Evolutionary conservation across 192 early-diverging fungal genomes (phyloP).

Genomic region (Lunasporangiospora selenospora): DNA sequence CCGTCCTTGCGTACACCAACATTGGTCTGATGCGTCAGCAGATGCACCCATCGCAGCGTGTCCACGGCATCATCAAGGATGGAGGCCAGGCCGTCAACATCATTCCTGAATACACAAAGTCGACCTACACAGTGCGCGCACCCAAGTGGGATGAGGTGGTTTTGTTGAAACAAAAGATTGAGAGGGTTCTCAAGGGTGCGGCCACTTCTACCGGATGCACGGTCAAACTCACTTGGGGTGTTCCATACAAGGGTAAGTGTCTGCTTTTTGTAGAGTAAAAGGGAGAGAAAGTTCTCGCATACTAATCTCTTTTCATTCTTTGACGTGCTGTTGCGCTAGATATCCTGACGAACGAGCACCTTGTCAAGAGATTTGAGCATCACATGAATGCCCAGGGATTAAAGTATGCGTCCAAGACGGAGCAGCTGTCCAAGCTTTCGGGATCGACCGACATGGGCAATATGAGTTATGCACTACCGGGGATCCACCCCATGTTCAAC

Average conservation of each 20-base stretch:
- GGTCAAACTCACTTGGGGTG: conserved; percentile 57
- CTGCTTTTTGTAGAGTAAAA: conserved; percentile 36
- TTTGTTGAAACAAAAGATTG: conserved; percentile 59
- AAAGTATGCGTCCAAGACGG: conserved; percentile 29
- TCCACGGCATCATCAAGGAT: conserved; percentile 83
- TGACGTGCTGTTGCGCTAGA: conserved; percentile 34
- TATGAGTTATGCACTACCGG: conserved; percentile 69
- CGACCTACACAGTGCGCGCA: conserved; percentile 68
- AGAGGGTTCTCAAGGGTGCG: conserved; percentile 67
- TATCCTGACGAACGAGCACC: conserved; percentile 63
- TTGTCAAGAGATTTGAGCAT: conserved; percentile 59
- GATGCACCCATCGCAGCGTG: conserved; percentile 64
- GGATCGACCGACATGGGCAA: conserved; percentile 83
- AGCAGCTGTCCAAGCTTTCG: conserved; percentile 38
- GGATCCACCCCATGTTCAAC: conserved; percentile 51
- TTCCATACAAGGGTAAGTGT: conserved; percentile 60
- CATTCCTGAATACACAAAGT: conserved; percentile 71
- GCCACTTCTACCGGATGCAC: conserved; percentile 76
- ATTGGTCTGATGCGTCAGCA: conserved; percentile 82
- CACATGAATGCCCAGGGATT: conserved; percentile 56
- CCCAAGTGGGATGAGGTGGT: conserved; percentile 56
- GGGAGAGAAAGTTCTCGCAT: not conserved
- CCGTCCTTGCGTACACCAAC: conserved; percentile 64
- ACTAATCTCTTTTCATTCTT: not conserved
- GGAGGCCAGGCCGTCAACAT: conserved; percentile 70